Evolutionary conservation across 305 asterid genomes (phyloP).

Genomic region (Fraxinus sp.): DNA sequence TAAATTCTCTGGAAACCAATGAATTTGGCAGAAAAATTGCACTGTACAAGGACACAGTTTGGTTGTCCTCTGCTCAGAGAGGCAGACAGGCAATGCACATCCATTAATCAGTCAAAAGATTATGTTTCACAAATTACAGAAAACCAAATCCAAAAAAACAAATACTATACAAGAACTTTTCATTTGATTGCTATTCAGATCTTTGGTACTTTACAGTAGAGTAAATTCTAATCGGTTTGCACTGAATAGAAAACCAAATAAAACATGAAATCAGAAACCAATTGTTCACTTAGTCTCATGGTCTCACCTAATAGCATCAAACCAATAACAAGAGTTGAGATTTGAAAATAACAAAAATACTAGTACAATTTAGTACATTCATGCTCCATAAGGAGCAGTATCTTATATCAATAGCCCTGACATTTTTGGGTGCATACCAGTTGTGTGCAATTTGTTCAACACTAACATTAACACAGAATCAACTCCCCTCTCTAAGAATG

Average conservation of each 20-base stretch:
- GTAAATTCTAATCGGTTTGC: background rate
- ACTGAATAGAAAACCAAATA: background rate
- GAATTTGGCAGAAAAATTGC: background rate
- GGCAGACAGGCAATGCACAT: background rate
- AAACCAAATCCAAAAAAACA: background rate
- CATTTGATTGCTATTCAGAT: background rate
- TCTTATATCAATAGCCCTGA: background rate
- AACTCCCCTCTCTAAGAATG: background rate
- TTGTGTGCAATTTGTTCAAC: background rate
- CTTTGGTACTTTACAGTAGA: background rate
- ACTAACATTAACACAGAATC: background rate
- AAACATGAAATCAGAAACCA: background rate
- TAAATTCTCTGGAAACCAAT: background rate
- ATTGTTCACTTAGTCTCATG: background rate
- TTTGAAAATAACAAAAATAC: background rate
- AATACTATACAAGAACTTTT: background rate
- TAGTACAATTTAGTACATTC: background rate
- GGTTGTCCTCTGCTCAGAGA: background rate
- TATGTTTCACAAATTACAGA: background rate
- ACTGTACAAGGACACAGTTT: background rate
- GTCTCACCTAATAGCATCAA: background rate
- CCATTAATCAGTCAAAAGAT: background rate
- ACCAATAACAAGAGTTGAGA: background rate
- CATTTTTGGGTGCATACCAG: background rate
- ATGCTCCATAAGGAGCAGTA: background rate